These are phyloP conservation scores for Psilocybe cyanescens DNA, from an alignment of 768 basidiomycete genomes.

Conservation along the genomic window DNA sequence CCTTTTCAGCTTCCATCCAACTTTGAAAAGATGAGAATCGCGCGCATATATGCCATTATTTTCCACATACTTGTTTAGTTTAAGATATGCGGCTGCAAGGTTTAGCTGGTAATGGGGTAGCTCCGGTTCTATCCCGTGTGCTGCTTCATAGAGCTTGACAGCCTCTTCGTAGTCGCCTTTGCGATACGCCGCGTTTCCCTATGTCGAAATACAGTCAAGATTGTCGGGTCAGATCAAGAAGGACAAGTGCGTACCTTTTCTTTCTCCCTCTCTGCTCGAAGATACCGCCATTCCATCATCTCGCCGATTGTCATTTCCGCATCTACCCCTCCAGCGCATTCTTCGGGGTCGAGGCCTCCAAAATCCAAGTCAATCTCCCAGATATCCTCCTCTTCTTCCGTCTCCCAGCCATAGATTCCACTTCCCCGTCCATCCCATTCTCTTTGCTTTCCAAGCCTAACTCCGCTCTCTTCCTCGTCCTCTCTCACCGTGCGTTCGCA, in stretches of 20 bases:
- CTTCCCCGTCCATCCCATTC: constrained; percentile 82
- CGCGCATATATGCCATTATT: background rate
- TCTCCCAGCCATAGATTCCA: constrained; percentile 75
- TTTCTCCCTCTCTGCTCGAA: constrained; percentile 73
- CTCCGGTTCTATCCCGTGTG: constrained; percentile 69
- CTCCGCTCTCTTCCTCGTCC: constrained; percentile 56
- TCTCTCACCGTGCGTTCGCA: constrained; percentile 74
- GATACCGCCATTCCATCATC: constrained; percentile 75
- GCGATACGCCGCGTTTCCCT: constrained; percentile 76
- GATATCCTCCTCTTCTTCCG: constrained; percentile 75
- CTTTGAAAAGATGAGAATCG: constrained; percentile 35
- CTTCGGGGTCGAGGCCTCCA: constrained; percentile 55
- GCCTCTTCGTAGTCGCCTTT: constrained; percentile 60
- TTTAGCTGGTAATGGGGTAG: constrained; percentile 79
- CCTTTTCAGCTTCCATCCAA: constrained; percentile 73
- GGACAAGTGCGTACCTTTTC: constrained; percentile 51
- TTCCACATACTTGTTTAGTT: constrained; percentile 62
- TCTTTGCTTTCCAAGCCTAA: constrained; percentile 63
- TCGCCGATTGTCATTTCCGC: constrained; percentile 71
- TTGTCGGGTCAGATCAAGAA: background rate
- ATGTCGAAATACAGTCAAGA: background rate
- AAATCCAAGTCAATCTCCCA: constrained; percentile 78
- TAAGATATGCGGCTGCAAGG: constrained; percentile 74
- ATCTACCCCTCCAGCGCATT: constrained; percentile 43
- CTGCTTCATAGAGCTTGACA: constrained; percentile 59